Base-by-base conservation (phyloP, 805 yeast species). In the Teunomyces atbi region DNA sequence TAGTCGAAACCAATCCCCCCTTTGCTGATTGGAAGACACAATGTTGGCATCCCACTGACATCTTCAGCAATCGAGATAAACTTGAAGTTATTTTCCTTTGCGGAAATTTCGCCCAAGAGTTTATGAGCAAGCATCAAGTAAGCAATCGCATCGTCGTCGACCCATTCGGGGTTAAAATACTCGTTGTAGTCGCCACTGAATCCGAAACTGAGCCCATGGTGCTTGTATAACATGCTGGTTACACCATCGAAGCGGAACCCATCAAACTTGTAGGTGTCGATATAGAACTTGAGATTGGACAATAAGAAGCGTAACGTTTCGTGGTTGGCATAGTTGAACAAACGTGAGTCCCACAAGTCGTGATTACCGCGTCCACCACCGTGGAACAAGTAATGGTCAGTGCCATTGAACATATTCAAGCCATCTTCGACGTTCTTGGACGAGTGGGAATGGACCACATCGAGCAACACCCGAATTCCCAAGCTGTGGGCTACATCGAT, bases 181-280 rank as follows among this genome's bases (percentile, higher is more conserved):
- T 92, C 99, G 59, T 87, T 82, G 65, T 92, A 92, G 57, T 89
- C 90, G 43, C 99, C 99, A 48, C 90, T 81, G 64, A 92, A 92
- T 0, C 90, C 90, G 41, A 83, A 83, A 45, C 96, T 94, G 45
- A 89, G 79, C 40, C 99, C 99, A 65, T 92, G 99, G 62, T 92
- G 98, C 38, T 77, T 63, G 63, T 92, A 92, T 28, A 92, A 71
- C 96, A 92, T 91, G 45, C 89, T 81, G 19, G 98, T 92, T 42
- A 92, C 97, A 52, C 99, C 99, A 64, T 92, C 99, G 56, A 92
- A 92, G 60, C 99, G 76, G 70, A 91, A 92, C 4, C 99, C 99
- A 60, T 92, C 99, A 65, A 92, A 92, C 47, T 81, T 76, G 66
- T 82, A 92, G 51, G 82, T 89, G 45, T 90, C 95, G 42, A 90